Conservation (phyloP, 176 grass and related monocot genomes). For the Triticum timopheevii region DNA sequence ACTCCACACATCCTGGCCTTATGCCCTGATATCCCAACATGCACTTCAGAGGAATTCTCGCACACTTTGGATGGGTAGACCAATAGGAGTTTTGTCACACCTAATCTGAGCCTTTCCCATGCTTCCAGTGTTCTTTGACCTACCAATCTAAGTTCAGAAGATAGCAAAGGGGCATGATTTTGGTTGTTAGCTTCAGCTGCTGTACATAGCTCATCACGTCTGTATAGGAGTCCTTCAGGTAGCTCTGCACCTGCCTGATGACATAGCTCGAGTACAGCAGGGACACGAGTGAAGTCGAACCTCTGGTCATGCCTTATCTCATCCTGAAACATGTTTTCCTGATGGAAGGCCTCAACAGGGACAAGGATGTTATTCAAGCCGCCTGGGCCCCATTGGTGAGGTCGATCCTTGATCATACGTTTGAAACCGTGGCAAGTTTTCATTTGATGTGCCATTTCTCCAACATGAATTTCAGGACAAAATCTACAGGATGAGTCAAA, state of each 20-base stretch:
- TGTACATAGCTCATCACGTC: neutral
- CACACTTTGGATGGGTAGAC: slow-evolving; percentile 92
- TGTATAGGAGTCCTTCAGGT: slow-evolving; percentile 36
- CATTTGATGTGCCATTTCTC: slow-evolving; percentile 58
- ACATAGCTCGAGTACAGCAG: slow-evolving; percentile 81
- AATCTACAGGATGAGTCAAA: slow-evolving; percentile 48
- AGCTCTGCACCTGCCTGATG: slow-evolving; percentile 75
- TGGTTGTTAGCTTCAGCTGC: neutral
- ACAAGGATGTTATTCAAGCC: slow-evolving; percentile 66
- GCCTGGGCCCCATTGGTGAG: slow-evolving; percentile 57
- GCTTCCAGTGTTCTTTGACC: slow-evolving; percentile 72
- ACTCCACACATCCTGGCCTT: slow-evolving; percentile 87
- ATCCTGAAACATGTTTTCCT: slow-evolving; percentile 59
- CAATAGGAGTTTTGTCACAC: slow-evolving; percentile 73
- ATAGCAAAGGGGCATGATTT: neutral
- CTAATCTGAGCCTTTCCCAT: slow-evolving; percentile 78
- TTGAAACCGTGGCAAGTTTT: slow-evolving; percentile 77
- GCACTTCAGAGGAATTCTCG: slow-evolving; percentile 77
- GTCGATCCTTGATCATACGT: slow-evolving; percentile 50
- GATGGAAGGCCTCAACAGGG: slow-evolving; percentile 68
- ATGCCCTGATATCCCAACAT: slow-evolving; percentile 74
- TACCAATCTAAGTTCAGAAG: slow-evolving; percentile 47
- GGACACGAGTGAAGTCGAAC: slow-evolving; percentile 68
- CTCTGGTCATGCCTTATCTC: slow-evolving; percentile 85
- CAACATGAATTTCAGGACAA: slow-evolving; percentile 81